A percentile compares a stretch with the other conserved stretches of the same genome.
Evolutionary conservation across 2,329 filamentous ascomycete species (phyloP).

Genomic region (Fusarium coicis): DNA sequence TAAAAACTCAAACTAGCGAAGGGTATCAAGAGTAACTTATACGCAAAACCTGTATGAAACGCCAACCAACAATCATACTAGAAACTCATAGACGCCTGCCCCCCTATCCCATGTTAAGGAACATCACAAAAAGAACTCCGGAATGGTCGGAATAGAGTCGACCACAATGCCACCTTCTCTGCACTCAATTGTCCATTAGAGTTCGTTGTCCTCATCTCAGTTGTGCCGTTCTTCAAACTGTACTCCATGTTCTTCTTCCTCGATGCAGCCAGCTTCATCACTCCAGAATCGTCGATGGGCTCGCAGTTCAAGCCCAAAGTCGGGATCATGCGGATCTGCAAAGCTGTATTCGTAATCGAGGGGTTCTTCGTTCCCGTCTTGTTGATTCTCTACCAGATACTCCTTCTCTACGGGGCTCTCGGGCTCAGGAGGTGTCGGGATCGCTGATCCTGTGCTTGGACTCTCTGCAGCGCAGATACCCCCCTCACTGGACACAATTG

Average conservation of each 20-base stretch:
- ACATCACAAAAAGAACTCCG: slow-evolving; percentile 24
- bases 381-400: slow-evolving; percentile 38
- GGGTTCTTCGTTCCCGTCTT: slow-evolving; percentile 36
- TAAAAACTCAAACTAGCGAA: slow-evolving; percentile 27
- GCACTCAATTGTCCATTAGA: slow-evolving; percentile 15
- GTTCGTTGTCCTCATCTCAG: slow-evolving; percentile 38
- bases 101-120: slow-evolving; percentile 3
- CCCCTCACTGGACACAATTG: slow-evolving; percentile 51
- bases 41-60: slow-evolving; percentile 17
- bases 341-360: slow-evolving; percentile 47
- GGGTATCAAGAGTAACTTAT: slow-evolving; percentile 42
- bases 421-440: slow-evolving; percentile 52
- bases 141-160: slow-evolving; percentile 16
- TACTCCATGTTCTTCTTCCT: slow-evolving; percentile 50
- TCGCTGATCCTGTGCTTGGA: slow-evolving; percentile 49
- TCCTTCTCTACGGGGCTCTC: slow-evolving; percentile 48
- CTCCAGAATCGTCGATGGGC: slow-evolving; percentile 49
- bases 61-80: slow-evolving; percentile 6
- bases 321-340: slow-evolving; percentile 45
- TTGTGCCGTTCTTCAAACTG: slow-evolving; percentile 36
- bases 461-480: slow-evolving; percentile 51
- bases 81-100: slow-evolving; percentile 22
- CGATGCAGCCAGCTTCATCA: slow-evolving; percentile 50
- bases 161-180: slow-evolving; percentile 15
- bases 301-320: slow-evolving; percentile 51